Base-by-base conservation (phyloP, 768 basidiomycete species). In the Baorangia bicolor region DNA sequence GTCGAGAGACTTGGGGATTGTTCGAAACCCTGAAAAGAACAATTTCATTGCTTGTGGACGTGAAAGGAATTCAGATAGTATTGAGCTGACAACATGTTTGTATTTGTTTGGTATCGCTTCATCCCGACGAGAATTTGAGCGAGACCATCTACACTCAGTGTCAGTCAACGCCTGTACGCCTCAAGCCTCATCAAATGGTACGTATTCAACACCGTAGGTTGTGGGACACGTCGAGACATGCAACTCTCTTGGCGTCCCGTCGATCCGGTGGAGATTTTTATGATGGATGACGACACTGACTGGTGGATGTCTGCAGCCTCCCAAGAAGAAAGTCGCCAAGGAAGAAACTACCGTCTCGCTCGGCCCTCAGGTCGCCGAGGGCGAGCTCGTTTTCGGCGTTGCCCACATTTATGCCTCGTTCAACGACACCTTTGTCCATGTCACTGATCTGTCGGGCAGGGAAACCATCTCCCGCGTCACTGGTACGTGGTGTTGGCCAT, bases 401-500 rank as follows among this genome's bases (percentile, higher is more conserved):
- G 97, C 97, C 12, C 96, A 96, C 81, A 98, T 98, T 79, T 98
- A 90, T 67, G 96, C 97, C 38, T 96, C 94, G 55, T 99, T 99
- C 86, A 99, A 99, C 78, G 97, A 99, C 72, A 99, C 97, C 55
- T 98, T 98, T 75, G 97, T 99, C 64, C 97, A 99, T 73, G 81
- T 99, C 69, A 99, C 97, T 74, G 97, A 98, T 90, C 78, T 98
- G 56, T 94, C 94, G 23, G 97, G 97, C 68, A 95, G 92, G 81
- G 97, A 98, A 81, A 99, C 97, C 73, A 94, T 99, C 79, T 92
- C 93, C 66, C 93, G 97, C 71, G 94, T 98, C 60, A 98, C 97
- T 64, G 95, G 95, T 90, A 55, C 66, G 83, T 76, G 10, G 20
- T 41, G 28, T 14, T 18, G 23, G 23, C 23, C 6, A 14, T 33